Evolutionary conservation across 1,139 yeast genomes (phyloP).

Genomic region (Taphrina communis): DNA sequence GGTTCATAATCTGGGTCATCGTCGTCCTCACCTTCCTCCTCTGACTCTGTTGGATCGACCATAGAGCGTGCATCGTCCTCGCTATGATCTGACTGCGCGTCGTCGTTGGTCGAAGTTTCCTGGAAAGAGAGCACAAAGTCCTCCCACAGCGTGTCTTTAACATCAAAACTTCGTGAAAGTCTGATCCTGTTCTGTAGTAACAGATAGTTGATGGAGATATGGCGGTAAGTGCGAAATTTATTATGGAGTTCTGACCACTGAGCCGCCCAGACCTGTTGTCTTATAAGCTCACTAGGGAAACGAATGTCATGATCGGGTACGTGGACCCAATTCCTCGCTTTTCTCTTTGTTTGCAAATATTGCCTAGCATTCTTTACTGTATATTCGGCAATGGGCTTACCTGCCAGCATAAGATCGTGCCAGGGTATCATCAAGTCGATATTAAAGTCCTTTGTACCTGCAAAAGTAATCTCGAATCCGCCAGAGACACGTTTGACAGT

Average conservation of each 20-base stretch:
- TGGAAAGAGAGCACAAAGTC: neutral
- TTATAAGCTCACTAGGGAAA: neutral
- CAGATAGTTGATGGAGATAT: neutral
- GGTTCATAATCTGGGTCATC: neutral
- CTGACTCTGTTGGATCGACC: neutral
- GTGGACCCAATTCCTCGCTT: neutral
- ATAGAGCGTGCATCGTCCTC: neutral
- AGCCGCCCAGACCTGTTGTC: neutral
- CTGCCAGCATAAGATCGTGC: slow-evolving; percentile 4
- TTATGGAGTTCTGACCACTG: neutral
- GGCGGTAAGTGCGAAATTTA: neutral
- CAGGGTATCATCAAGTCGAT: slow-evolving; percentile 1
- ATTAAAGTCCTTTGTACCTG: slow-evolving; percentile 9
- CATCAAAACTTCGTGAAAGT: neutral
- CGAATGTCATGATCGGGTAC: slow-evolving; percentile 1
- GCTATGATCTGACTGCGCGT: neutral
- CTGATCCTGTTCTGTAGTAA: neutral
- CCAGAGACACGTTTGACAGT: slow-evolving; percentile 2
- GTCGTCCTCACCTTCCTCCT: slow-evolving; percentile 8
- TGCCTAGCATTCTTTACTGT: neutral
- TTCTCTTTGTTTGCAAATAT: neutral
- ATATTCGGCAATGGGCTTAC: neutral
- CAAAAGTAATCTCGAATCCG: slow-evolving; percentile 8
- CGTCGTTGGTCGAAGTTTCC: neutral
- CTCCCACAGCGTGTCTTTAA: neutral